Evolutionary conservation across 345 rosid species (phyloP), one percentile per base, ranked within the genome.

Genomic region (Hibiscus trionum): DNA sequence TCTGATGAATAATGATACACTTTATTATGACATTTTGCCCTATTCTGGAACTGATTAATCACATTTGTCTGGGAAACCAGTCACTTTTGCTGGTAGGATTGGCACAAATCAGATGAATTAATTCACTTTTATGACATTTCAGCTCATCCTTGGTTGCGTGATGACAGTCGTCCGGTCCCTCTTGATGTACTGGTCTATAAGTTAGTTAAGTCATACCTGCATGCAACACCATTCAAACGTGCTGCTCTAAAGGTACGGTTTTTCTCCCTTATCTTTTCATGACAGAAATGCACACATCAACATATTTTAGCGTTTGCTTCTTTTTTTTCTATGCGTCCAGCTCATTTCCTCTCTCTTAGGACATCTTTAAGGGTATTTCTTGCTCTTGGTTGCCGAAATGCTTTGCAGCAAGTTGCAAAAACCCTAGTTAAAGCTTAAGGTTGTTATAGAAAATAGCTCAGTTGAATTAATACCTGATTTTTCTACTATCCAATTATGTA

Each of bases 91-190:
- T 53, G 61, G 47, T 69, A 69, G 29, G 60, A n/a, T 52, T 69
- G 12, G n/a, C 61, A 69, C 35, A 42, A 5, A 64, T 65, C 10
- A 42, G 53, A 21, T 65, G 53, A 44, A 44, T 10, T 59, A 59
- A 59, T 59, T 21, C 16, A 29, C 29, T 7, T 50, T 44, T 73
- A n/a, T 52, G 27, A 72, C 63, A 67, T 76, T 75, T 72, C 84
- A 91, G 96, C 80, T 75, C 96, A 90, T 73, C 90, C 93, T 7
- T 90, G 96, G 96, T 78, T 91, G 82, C 80, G 77, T 4, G 82
- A 84, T 77, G 90, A 83, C 65, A 83, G 57, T 68, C 80, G 79
- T 37, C 78, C 81, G 19, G 74, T 84, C 31, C 90, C 93, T 67
- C 73, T 91, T 68, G 96, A 91, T 77, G 80, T 88, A 75, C 24